Base-by-base conservation (phyloP, 768 basidiomycete species). In the Neoboletus magnificus region DNA sequence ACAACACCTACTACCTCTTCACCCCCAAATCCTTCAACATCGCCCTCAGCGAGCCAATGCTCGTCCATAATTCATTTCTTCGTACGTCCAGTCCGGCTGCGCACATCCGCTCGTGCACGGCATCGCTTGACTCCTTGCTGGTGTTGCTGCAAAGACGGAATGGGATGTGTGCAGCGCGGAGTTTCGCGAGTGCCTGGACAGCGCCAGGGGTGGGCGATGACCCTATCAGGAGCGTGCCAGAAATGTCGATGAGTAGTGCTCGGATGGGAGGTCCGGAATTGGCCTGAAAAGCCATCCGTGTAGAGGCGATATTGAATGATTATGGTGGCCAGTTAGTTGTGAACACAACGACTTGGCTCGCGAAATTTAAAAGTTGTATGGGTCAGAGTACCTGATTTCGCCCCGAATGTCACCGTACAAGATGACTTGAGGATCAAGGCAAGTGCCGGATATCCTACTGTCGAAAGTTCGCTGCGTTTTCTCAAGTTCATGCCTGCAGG, bases 121-220 rank as follows among this genome's bases (percentile, higher is more conserved):
- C 72, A 4, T 50, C 41, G 0, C 75, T 80, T 0, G 83, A 82
- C 58, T 87, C 85, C 56, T 87, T 85, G 65, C 84, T 85, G 0
- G 83, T 83, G 64, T 89, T 89, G 48, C 84, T 87, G 65, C 88
- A 87, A 54, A 81, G 73, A 27, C 81, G 73, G 69, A 84, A 75
- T 9, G 79, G 77, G 9, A 80, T 60, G 3, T 56, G 53, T 18
- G 73, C 66, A 2, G 55, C 56, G 3, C 72, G 66, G 18, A 81
- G 66, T 16, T 67, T 48, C 1, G 51, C 37, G 16, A 70, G 57
- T 3, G 69, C 65, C 8, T 57, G 44, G 5, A 45, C 76, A 0
- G 87, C 84, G 9, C 73, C 65, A 0, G 76, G 74, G 0, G 78
- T 85, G 0, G 86, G 74, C 0, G 67, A 69, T 2, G 74, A 63